Conservation (phyloP, 768 basidiomycete genomes). For the Kwoniella dendrophila region DNA sequence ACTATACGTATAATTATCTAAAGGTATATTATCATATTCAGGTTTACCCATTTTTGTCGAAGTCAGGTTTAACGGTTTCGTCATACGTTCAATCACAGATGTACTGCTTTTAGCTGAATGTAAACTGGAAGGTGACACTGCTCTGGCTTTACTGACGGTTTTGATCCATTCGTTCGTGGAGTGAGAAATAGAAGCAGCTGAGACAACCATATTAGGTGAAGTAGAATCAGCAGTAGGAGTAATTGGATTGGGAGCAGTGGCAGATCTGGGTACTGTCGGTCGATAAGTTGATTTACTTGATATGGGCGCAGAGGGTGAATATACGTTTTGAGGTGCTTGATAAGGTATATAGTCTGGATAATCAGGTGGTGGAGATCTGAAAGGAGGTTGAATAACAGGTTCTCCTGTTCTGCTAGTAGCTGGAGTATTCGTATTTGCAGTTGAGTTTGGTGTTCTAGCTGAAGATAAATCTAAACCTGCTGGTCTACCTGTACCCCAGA, state of each 20-base stretch:
- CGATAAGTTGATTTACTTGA: constrained; percentile 8
- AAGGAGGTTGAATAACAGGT: neutral
- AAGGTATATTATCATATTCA: constrained; percentile 20
- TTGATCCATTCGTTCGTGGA: neutral
- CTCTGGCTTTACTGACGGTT: neutral
- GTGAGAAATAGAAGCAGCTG: neutral
- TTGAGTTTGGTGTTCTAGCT: neutral
- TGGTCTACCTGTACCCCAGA: constrained; percentile 19
- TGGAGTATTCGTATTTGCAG: neutral
- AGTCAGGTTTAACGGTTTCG: neutral
- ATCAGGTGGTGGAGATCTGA: constrained; percentile 16
- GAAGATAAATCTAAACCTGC: constrained; percentile 15
- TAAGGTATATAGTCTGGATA: constrained; percentile 26
- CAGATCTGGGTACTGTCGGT: constrained; percentile 1
- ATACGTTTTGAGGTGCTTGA: neutral
- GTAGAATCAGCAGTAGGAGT: neutral
- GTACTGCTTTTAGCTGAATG: neutral
- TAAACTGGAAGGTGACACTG: neutral
- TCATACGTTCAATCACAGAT: neutral
- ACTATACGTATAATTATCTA: neutral
- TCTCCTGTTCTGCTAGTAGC: neutral
- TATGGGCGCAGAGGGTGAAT: neutral
- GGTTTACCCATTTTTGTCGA: constrained; percentile 3
- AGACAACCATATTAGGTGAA: neutral
- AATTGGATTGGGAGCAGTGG: neutral